These are phyloP conservation scores for Xerocomus potaroensis DNA, from an alignment of 768 basidiomycete genomes.

Conservation along the genomic window DNA sequence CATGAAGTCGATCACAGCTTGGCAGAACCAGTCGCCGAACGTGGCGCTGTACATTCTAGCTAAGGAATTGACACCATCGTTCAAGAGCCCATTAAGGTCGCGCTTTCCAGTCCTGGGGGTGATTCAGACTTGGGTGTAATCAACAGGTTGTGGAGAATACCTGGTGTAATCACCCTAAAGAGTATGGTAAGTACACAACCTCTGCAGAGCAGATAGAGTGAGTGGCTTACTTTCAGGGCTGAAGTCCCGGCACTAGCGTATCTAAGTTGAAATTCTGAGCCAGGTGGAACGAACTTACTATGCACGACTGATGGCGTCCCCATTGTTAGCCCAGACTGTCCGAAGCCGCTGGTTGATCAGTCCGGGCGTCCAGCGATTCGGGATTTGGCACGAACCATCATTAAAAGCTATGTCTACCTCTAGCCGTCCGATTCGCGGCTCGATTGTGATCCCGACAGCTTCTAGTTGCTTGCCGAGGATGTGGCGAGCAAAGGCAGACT, in stretches of 20 bases:
- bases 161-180: slow-evolving; percentile 81
- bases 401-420: slow-evolving; percentile 77
- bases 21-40: slow-evolving; percentile 94
- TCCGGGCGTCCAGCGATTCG: background rate
- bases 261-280: slow-evolving; percentile 8
- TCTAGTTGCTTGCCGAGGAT: slow-evolving; percentile 73
- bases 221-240: slow-evolving; percentile 74
- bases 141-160: slow-evolving; percentile 32
- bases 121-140: slow-evolving; percentile 5
- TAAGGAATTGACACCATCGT: slow-evolving; percentile 94
- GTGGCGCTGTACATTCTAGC: slow-evolving; percentile 87
- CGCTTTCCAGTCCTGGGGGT: slow-evolving; percentile 83
- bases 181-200: slow-evolving; percentile 4
- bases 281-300: slow-evolving; percentile 49
- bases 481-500: slow-evolving; percentile 91
- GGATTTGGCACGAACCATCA: slow-evolving; percentile 46
- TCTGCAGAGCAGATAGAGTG: background rate
- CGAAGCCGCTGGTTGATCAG: background rate
- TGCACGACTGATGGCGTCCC: slow-evolving; percentile 87
- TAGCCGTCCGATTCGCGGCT: slow-evolving; percentile 47
- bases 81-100: slow-evolving; percentile 85
- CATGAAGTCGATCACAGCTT: slow-evolving; percentile 92
- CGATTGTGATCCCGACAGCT: slow-evolving; percentile 62
- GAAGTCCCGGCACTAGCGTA: slow-evolving; percentile 89
- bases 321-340: slow-evolving; percentile 96